phyloP scores from a whole-genome alignment of 345 rosid species.

The Melaleuca alternifolia region DNA sequence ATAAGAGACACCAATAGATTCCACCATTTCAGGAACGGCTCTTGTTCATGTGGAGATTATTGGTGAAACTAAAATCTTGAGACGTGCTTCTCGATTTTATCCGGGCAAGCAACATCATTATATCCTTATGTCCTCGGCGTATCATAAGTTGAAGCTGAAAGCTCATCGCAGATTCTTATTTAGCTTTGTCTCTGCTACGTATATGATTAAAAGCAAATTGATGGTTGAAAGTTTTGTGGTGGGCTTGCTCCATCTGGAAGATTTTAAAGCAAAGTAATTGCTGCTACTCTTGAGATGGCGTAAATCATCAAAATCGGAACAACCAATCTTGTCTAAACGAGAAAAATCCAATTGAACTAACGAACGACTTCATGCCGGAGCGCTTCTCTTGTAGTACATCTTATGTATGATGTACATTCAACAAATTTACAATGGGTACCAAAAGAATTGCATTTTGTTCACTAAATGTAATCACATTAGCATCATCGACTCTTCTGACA shows the following conservation, averaged over 20 bases:
- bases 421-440: conserved; percentile 11
- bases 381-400: neutral
- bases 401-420: neutral
- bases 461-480: conserved; percentile 19
- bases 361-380: neutral
- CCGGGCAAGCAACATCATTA: neutral
- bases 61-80: conserved; percentile 20
- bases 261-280: neutral
- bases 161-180: neutral
- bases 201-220: neutral
- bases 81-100: neutral
- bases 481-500: conserved; percentile 67
- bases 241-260: neutral
- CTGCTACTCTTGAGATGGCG: neutral
- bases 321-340: neutral
- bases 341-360: neutral
- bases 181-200: neutral
- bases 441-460: neutral
- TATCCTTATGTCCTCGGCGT: neutral
- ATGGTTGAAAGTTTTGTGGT: neutral
- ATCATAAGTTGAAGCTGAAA: neutral
- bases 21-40: conserved; percentile 56
- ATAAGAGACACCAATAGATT: conserved; percentile 53
- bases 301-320: neutral
- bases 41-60: conserved; percentile 60